phyloP scores from a whole-genome alignment of 257 asterid genomes.

The Linaria vulgaris region DNA sequence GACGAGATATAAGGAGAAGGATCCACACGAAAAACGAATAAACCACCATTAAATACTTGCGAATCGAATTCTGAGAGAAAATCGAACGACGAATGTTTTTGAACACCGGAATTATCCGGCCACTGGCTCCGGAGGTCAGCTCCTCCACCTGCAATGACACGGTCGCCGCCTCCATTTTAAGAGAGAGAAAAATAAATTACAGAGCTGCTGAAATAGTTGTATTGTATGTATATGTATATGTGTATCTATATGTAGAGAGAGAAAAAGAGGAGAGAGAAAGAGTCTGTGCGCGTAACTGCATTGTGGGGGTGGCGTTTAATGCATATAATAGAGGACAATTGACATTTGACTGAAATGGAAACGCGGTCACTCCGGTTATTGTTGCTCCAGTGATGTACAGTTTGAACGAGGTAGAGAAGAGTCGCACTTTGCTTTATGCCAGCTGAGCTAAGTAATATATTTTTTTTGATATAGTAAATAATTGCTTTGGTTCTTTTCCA shows the following conservation, averaged over 20 bases:
- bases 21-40: slow-evolving; percentile 78
- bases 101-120: slow-evolving; percentile 86
- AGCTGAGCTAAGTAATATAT: too few species aligned
- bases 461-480: too few species aligned
- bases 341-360: too few species aligned
- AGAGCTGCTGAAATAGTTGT: too few species aligned
- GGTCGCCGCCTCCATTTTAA: slow-evolving; percentile 52
- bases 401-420: too few species aligned
- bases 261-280: neutral
- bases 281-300: too few species aligned
- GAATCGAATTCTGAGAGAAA: slow-evolving; percentile 50
- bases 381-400: slow-evolving; percentile 31
- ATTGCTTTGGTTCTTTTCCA: too few species aligned
- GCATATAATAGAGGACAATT: too few species aligned
- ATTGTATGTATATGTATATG: neutral
- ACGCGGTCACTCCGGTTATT: slow-evolving; percentile 29
- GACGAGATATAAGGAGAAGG: slow-evolving; percentile 61
- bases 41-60: slow-evolving; percentile 40
- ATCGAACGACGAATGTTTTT: slow-evolving; percentile 63
- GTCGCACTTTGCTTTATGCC: too few species aligned
- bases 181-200: neutral
- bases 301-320: too few species aligned
- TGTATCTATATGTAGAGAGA: neutral
- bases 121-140: slow-evolving; percentile 98
- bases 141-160: slow-evolving; percentile 69